phyloP scores from a whole-genome alignment of 2,329 filamentous ascomycete genomes.

The Paecilomyces sp. region DNA sequence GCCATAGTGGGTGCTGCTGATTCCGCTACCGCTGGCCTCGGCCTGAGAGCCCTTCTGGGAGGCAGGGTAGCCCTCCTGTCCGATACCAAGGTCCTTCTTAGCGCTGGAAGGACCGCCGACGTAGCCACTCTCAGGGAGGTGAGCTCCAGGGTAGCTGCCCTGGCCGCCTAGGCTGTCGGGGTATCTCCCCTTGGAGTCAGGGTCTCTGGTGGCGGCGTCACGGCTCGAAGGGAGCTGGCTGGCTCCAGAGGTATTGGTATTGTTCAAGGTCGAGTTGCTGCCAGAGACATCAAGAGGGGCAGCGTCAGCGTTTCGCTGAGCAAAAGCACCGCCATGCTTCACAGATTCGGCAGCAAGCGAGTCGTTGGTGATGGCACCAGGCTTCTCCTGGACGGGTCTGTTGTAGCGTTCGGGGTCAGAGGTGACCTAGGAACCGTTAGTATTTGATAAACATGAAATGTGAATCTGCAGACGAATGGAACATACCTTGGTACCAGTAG shows the following conservation, averaged over 20 bases:
- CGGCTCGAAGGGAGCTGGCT: constrained; percentile 43
- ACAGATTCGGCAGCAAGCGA: constrained; percentile 72
- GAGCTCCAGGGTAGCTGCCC: constrained; percentile 29
- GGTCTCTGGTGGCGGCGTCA: constrained; percentile 39
- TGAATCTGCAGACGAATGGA: neutral
- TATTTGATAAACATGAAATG: neutral
- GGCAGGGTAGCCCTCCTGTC: constrained; percentile 14
- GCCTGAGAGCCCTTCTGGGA: constrained; percentile 3
- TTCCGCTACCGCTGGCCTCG: constrained; percentile 19
- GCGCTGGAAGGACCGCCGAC: constrained; percentile 24
- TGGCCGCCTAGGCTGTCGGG: constrained; percentile 32
- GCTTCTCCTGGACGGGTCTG: constrained; percentile 53
- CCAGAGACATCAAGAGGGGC: constrained; percentile 45
- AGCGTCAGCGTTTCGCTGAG: constrained; percentile 48
- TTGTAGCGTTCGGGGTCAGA: constrained; percentile 42
- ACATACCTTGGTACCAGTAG: constrained; percentile 29
- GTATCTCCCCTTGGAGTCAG: constrained; percentile 36
- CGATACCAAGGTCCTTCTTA: constrained; percentile 22
- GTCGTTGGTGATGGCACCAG: constrained; percentile 58
- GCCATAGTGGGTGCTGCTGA: constrained; percentile 18
- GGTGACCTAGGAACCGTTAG: constrained; percentile 23
- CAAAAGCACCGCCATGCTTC: constrained; percentile 52
- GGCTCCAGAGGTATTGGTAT: constrained; percentile 48
- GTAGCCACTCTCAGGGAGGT: constrained; percentile 26
- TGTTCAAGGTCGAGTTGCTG: constrained; percentile 49